Conservation (phyloP, 306 rosid species). For the Phaseolus lunatus region DNA sequence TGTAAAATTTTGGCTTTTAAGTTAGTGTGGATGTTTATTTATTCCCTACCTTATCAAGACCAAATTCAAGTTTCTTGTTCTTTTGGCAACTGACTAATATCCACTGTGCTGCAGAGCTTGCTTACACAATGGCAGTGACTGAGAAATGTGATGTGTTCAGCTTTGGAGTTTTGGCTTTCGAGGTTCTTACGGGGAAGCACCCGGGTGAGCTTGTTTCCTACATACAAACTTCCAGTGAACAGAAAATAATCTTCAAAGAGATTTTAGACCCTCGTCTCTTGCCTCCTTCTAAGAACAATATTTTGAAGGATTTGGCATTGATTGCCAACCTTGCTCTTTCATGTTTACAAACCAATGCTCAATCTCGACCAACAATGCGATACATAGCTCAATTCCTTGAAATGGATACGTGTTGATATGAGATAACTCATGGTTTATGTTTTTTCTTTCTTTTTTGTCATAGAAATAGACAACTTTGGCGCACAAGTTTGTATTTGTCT, state of each 20-base stretch:
- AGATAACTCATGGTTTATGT: not conserved
- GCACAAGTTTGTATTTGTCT: not conserved
- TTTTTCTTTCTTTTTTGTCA: not conserved
- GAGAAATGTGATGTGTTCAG: constrained; percentile 55
- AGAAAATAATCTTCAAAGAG: constrained; percentile 36
- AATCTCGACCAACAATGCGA: constrained; percentile 50
- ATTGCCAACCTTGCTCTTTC: constrained; percentile 35
- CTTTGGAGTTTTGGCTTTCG: constrained; percentile 51
- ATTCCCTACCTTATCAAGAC: not conserved
- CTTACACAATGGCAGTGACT: constrained; percentile 47
- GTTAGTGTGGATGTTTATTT: not conserved
- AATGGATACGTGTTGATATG: constrained; percentile 15
- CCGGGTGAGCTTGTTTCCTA: constrained; percentile 53
- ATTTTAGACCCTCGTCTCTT: constrained; percentile 43
- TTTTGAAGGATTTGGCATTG: constrained; percentile 36
- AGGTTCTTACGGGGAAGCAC: constrained; percentile 47
- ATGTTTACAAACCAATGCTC: constrained; percentile 42
- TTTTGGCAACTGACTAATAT: constrained; percentile 16
- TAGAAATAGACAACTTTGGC: not conserved
- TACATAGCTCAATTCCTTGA: constrained; percentile 36
- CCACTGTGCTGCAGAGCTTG: constrained; percentile 43
- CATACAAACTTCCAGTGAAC: constrained; percentile 26
- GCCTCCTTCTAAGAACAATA: not conserved
- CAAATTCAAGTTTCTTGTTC: not conserved
- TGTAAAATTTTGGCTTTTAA: not conserved